Percentiles rank a stretch among this genome's conserved stretches.
Evolutionary conservation across 805 yeast genomes (phyloP).

Genomic region (Lipomyces kockii): DNA sequence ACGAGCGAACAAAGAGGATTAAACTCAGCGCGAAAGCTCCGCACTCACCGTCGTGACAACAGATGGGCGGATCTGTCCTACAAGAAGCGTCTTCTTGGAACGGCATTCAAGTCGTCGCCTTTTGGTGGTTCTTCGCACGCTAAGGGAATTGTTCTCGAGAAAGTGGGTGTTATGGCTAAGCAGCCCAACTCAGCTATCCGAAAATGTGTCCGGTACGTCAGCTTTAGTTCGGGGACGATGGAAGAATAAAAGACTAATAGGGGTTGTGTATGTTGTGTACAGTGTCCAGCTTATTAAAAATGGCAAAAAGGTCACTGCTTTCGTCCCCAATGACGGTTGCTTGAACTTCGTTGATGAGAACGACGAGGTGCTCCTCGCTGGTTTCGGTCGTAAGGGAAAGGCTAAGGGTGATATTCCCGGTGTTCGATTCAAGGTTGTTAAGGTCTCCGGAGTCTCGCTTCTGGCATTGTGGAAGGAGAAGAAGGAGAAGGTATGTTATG

Average conservation of each 20-base stretch:
- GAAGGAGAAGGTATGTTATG: slow-evolving; percentile 99
- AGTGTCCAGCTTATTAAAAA: slow-evolving; percentile 98
- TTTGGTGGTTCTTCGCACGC: slow-evolving; percentile 99
- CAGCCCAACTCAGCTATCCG: slow-evolving; percentile 99
- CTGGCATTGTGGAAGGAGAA: slow-evolving; percentile 99
- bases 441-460: slow-evolving; percentile 99
- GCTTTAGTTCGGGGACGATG: not conserved
- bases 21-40: slow-evolving; percentile 99
- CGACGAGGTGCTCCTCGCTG: slow-evolving; percentile 99
- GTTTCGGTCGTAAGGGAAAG: slow-evolving; percentile 99
- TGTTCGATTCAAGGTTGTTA: slow-evolving; percentile 99
- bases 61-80: slow-evolving; percentile 99
- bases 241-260: not conserved
- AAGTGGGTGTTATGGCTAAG: slow-evolving; percentile 99
- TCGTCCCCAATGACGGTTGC: slow-evolving; percentile 99
- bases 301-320: slow-evolving; percentile 99
- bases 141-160: slow-evolving; percentile 99
- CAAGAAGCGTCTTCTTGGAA: slow-evolving; percentile 98
- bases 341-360: slow-evolving; percentile 99
- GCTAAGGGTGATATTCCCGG: slow-evolving; percentile 99
- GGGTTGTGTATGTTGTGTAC: slow-evolving; percentile 1
- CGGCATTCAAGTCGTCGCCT: slow-evolving; percentile 99
- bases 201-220: slow-evolving; percentile 89
- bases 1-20: slow-evolving; percentile 72
- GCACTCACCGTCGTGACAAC: slow-evolving; percentile 99